Evolutionary conservation across 176 grass and related monocot species (phyloP), one percentile per base, ranked within the genome.

Genomic region (Carex littledalei): DNA sequence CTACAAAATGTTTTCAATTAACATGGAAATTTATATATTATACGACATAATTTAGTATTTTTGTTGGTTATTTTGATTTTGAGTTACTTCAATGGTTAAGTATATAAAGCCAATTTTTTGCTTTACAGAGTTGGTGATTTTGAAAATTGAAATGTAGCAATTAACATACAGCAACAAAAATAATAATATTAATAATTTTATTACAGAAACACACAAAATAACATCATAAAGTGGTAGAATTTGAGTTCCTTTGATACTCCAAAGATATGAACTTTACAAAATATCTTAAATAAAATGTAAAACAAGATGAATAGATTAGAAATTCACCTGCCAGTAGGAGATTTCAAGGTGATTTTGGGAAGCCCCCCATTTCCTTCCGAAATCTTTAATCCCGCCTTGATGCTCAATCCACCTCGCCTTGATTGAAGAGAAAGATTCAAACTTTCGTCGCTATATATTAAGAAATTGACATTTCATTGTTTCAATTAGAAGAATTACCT

Each of bases 291-390:
- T 20, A 9, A 62, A 62, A 9, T 47, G 43, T 47, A 62, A 62
- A 63, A 81, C 5, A 39, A 13, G 5, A 18, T 56, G 9, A 70
- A 68, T 7, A 80, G 37, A 26, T 57, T n/a, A 39, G 20, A 20
- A 63, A 84, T 55, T 84, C 59, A 98, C 95, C 95, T 98, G 67
- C 95, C 95, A 39, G 84, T 55, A 29, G 89, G 80, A 32, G 95
- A 93, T 57, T 89, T 93, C 85, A 98, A 91, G 67, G 81, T 73
- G 81, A 98, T 84, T 85, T 92, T 98, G 0, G 81, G 87, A 3
- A 98, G 90, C 70, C 91, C 95, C 0, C 95, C 93, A 84, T 94
- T 94, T 69, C 93, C 95, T 85, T 95, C 86, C 8, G 93, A 91
- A 34, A 98, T 66, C 35, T 87, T 71, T 45, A 86, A 83, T 74